Base-by-base conservation (phyloP, 495 filamentous ascomycete genomes). In the Thozetella sp. region DNA sequence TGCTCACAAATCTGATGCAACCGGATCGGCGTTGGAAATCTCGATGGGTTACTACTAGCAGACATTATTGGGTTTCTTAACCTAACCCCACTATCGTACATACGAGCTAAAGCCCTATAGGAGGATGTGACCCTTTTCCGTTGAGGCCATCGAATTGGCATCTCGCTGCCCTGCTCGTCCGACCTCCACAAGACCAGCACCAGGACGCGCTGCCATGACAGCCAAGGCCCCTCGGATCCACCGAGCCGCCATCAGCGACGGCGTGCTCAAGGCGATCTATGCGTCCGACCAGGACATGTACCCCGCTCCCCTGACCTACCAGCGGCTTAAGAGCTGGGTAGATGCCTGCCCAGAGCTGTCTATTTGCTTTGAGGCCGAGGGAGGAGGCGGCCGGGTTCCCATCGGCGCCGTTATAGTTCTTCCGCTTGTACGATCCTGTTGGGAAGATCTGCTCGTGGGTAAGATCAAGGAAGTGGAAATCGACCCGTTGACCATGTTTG, bases 381-480 rank as follows among this genome's bases (percentile, higher is more conserved):
- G 1, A 12, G 1, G 17, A 26, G 52, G 23, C 22, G 19, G 22
- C 0, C 2, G 10, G 15, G 19, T 24, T 3, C n/a, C 53, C 0
- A n/a, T 61, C 22, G 71, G 71, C 0, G 66, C 69, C 12, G 37
- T 72, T 3, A 65, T 74, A 13, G 67, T 63, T 0, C 57, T 74
- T 1, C 71, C 71, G 0, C 40, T 74, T 6, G 23, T 30, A 12
- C 50, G 40, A 19, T 1, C 3, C 1, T 51, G 58, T 43, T 75
- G 70, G 72, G 60, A 67, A 51, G 57, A 88, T 85, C 61, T 93
- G 84, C 57, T 90, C 82, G 58, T 85, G 78, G 63, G 84, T 79
- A 60, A 88, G 81, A 61, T 92, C 82, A 54, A 91, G 76, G 86
- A 93, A 88, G 27, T 86, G 80, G 58, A 87, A 78, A 72, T 93